Base-by-base conservation (phyloP, 805 yeast genomes). In the Cyberlindnera subsufficiens region DNA sequence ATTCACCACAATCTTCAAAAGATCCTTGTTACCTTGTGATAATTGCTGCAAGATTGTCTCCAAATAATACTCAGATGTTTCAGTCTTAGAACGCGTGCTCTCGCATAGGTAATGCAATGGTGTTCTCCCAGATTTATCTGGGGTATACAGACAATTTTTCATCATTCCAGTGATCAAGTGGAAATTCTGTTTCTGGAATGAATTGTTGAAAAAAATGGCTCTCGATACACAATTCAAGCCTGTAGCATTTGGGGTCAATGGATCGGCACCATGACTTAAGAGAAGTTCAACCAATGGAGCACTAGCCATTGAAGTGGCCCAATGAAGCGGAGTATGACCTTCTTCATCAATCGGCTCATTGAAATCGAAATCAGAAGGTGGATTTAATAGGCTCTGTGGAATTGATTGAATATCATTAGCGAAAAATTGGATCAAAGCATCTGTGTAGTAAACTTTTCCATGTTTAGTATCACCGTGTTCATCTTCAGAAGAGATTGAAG, bases 251-350 rank as follows among this genome's bases (percentile, higher is more conserved):
- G 72, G 65, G 13, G 66, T 60, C 20, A 75, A 49, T 4, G 84
- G 82, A 53, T 80, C 79, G 3, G 87, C 86, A 20, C 82, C 78
- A 45, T 79, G 71, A 4, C 75, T 66, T 17, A 83, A 52, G 25
- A 85, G 57, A 25, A 78, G 66, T 49, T 78, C 79, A 15, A 82
- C 72, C 46, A 84, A 67, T 6, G 73, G 69, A n/a, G 74, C 56
- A 45, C 80, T 76, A 1, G 86, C 91, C 79, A 86, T 75, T 0
- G 93, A 82, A 27, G 87, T 74, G 0, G 95, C 93, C 95, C 95
- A 86, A 59, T 86, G 95, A 42, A 86, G 68, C 1, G 89, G 77
- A 0, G 90, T 80, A 55, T 86, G 89, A 0, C 91, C 91, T 51
- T 86, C 93, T 46, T 78, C 79, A 54, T 86, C 95, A 17, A 86